These are phyloP conservation scores for Collybiopsis luxurians DNA, from an alignment of 768 basidiomycete species.

Conservation along the genomic window DNA sequence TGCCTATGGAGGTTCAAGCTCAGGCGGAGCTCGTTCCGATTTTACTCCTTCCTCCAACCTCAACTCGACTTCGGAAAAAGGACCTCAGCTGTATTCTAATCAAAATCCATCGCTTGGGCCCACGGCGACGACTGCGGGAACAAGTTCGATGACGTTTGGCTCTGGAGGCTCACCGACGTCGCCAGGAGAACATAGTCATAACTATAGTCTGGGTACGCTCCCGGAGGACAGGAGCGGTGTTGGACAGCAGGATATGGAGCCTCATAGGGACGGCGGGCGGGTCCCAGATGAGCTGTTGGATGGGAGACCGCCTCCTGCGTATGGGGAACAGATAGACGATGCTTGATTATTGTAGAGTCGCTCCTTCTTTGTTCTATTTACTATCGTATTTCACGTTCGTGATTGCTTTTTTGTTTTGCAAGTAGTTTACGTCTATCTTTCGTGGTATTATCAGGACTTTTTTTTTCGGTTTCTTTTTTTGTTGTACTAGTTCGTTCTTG, in stretches of 20 bases:
- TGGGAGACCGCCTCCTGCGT: conserved; percentile 20
- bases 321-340: conserved; percentile 18
- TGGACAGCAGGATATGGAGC: neutral
- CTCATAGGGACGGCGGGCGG: conserved; percentile 19
- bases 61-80: neutral
- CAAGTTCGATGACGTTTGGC: neutral
- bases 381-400: no score
- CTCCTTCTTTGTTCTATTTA: neutral
- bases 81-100: neutral
- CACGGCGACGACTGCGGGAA: neutral
- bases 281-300: conserved; percentile 12
- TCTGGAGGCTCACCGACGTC: neutral
- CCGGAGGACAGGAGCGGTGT: neutral
- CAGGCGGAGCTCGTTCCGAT: neutral
- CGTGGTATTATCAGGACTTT: no score
- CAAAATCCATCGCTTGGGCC: neutral
- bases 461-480: no score
- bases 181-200: neutral
- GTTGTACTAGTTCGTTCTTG: no score
- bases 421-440: no score
- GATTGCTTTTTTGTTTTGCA: no score
- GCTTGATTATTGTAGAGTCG: neutral
- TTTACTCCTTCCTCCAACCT: no score
- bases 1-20: neutral
- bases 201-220: neutral